These are phyloP conservation scores for Aspergillus egyptiacus DNA, from an alignment of 495 filamentous ascomycete species.

Conservation along the genomic window DNA sequence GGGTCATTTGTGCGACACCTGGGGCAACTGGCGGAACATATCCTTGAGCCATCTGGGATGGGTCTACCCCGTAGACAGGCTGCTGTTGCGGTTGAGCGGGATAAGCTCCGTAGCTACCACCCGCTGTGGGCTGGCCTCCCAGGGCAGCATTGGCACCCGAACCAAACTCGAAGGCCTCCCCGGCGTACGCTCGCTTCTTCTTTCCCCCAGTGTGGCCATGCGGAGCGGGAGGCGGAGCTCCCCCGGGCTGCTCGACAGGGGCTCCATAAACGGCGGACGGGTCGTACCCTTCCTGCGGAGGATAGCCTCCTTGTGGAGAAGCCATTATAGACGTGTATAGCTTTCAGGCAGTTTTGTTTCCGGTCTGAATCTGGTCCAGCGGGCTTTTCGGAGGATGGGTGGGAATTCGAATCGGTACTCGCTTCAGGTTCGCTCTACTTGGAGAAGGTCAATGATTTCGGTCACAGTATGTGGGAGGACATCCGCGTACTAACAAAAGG, in stretches of 20 bases:
- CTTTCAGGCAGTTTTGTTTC: conserved; percentile 1
- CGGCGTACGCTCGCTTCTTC: conserved; percentile 91
- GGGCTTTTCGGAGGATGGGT: neutral
- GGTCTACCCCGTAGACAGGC: conserved; percentile 48
- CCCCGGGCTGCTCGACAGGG: conserved; percentile 33
- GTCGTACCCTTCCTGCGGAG: conserved; percentile 47
- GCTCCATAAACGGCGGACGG: conserved; percentile 38
- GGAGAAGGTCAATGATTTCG: conserved; percentile 14
- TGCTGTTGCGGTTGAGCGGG: conserved; percentile 49
- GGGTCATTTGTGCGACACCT: conserved; percentile 68
- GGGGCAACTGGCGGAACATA: conserved; percentile 53
- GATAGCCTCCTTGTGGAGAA: conserved; percentile 61
- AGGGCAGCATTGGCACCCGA: conserved; percentile 78
- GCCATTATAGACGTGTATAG: conserved; percentile 36
- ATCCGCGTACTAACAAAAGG: conserved; percentile 18
- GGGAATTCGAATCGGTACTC: conserved; percentile 11
- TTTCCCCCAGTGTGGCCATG: conserved; percentile 48
- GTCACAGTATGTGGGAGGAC: conserved; percentile 4
- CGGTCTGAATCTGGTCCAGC: conserved; percentile 3
- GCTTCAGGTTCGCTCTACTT: conserved; percentile 20
- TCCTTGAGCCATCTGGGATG: conserved; percentile 45
- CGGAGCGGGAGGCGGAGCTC: conserved; percentile 25
- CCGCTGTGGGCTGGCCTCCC: conserved; percentile 50
- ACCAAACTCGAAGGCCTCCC: conserved; percentile 89
- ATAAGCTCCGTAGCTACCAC: conserved; percentile 54